Conservation (phyloP, 768 basidiomycete genomes). For the Amanita jacksonii region DNA sequence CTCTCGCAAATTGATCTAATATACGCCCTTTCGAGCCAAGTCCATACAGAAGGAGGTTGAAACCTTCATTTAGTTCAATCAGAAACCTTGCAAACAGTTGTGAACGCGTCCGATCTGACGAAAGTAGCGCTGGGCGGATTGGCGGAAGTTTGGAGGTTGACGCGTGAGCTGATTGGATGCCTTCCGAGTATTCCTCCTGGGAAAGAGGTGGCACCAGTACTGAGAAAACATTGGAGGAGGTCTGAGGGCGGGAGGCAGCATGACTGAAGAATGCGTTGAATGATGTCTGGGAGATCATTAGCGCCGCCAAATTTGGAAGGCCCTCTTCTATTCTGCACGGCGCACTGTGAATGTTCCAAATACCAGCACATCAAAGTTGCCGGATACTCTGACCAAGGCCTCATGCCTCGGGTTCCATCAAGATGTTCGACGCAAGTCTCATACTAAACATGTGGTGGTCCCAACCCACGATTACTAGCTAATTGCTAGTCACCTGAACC, state of each 20-base stretch:
- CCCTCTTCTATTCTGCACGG: too few species aligned
- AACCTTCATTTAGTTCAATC: constrained; percentile 70
- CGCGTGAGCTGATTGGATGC: constrained; percentile 23
- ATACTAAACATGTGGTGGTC: too few species aligned
- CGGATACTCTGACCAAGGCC: too few species aligned
- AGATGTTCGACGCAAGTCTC: too few species aligned
- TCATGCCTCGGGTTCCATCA: too few species aligned
- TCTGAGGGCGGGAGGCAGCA: constrained; percentile 51
- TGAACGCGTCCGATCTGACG: constrained; percentile 20
- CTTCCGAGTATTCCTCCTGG: constrained; percentile 47
- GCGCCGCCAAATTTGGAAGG: background rate
- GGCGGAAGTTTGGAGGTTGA: constrained; percentile 16
- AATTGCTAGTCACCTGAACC: too few species aligned
- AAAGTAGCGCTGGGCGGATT: constrained; percentile 25
- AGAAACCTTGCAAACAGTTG: constrained; percentile 50
- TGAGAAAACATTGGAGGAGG: constrained; percentile 77
- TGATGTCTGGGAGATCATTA: constrained; percentile 49
- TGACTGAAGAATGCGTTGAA: constrained; percentile 85
- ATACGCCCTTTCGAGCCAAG: constrained; percentile 77
- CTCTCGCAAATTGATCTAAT: constrained; percentile 66
- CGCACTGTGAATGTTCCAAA: too few species aligned
- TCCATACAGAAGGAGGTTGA: constrained; percentile 84
- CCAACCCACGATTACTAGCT: too few species aligned
- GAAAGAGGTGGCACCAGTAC: constrained; percentile 61
- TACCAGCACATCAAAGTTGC: too few species aligned